Evolutionary conservation across 164 flowering plant species (phyloP), one percentile per base, ranked within the genome.

Genomic region (Hamamelis virginiana): DNA sequence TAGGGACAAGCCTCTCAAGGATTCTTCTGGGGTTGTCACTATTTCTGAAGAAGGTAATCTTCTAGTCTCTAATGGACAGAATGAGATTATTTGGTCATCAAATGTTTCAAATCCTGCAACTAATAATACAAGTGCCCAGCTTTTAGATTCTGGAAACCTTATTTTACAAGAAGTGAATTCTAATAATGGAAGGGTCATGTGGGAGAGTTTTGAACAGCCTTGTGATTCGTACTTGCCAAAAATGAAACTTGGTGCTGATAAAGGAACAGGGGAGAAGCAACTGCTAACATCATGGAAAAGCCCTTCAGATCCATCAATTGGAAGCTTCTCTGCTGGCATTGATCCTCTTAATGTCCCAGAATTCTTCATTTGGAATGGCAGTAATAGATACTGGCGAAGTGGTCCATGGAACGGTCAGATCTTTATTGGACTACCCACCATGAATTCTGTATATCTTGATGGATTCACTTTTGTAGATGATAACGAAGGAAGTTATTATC

Each of bases 331-430:
- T n/a, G 14, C 43, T 9, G 73, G 66, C 4, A 1, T 78, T 23
- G 55, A 59, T 18, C 55, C 71, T 14, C 13, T 33, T 12, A 58
- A n/a, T 8, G 14, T 65, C 16, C 73, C 77, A 16, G 74, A 83
- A 65, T 5, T 68, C 1, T 53, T 71, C 38, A 58, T 79, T 1
- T 69, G 75, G 78, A 73, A 77, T n/a, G 80, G 77, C 13, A 55
- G 66, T 43, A 43, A n/a, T 9, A 59, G 46, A 10, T 25, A 70
- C 18, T 79, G 81, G 82, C 63, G 79, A 15, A 77, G 79, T 65
- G 85, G 85, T 21, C 82, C 77, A 1, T 82, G 85, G 82, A 76
- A 74, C 19, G 67, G 69, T 8, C 65, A 67, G 63, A 52, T 65
- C 22, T 82, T 79, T 51, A 45, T 70, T 4, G 85, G 85, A 16